These are phyloP conservation scores for Boletus rex-veris DNA, from an alignment of 768 basidiomycete species.

Conservation along the genomic window DNA sequence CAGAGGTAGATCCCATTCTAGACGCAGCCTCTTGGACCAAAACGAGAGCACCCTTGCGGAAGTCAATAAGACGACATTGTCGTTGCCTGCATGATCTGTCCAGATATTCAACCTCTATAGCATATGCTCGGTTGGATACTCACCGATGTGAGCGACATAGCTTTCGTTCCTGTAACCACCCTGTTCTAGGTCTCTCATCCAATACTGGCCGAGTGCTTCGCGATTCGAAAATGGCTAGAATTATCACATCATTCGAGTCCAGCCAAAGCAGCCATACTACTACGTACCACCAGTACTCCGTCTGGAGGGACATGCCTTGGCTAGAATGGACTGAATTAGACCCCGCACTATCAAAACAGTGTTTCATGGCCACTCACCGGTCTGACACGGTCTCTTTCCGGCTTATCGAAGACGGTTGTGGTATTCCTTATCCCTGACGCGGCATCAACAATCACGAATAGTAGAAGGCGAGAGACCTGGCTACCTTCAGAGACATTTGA, in stretches of 20 bases:
- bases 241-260: neutral
- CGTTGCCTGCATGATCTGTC: conserved; percentile 71
- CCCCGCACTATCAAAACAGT: neutral
- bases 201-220: conserved; percentile 91
- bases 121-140: conserved; percentile 22
- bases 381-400: conserved; percentile 82
- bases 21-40: conserved; percentile 76
- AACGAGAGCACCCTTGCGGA: conserved; percentile 76
- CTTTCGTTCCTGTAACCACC: conserved; percentile 80
- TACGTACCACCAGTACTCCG: conserved; percentile 76
- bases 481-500: conserved; percentile 90
- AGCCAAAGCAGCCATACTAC: conserved; percentile 19
- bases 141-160: conserved; percentile 92
- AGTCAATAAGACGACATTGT: conserved; percentile 79
- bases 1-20: conserved; percentile 92
- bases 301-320: conserved; percentile 86
- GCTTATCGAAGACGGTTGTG: conserved; percentile 94
- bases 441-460: conserved; percentile 4
- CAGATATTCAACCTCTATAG: conserved; percentile 9
- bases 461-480: neutral
- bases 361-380: conserved; percentile 45
- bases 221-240: conserved; percentile 80
- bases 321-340: conserved; percentile 32
- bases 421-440: conserved; percentile 91
- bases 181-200: conserved; percentile 93